These are phyloP conservation scores for Xerocomus minutiporus DNA, from an alignment of 1,284 basidiomycete species.

Conservation along the genomic window DNA sequence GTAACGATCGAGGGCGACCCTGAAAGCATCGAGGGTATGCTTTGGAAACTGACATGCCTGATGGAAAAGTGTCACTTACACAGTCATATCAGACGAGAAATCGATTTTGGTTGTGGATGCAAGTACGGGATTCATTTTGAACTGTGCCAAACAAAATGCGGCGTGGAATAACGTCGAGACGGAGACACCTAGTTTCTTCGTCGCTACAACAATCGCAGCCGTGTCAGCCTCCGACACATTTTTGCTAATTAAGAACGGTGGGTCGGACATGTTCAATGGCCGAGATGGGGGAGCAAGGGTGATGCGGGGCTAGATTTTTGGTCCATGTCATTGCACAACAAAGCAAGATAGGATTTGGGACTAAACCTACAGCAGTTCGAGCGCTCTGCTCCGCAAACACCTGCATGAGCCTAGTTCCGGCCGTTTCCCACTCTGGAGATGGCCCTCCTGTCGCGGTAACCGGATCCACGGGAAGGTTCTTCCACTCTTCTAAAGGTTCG, in stretches of 20 bases:
- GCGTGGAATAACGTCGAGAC: conserved; percentile 19
- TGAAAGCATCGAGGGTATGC: background rate
- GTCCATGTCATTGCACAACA: background rate
- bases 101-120: conserved; percentile 15
- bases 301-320: conserved; percentile 10
- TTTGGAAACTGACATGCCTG: background rate
- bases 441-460: conserved; percentile 18
- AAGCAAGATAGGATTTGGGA: background rate
- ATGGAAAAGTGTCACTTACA: conserved; percentile 10
- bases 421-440: conserved; percentile 13
- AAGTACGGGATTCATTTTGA: conserved; percentile 21
- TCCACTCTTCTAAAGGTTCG: conserved; percentile 18
- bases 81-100: conserved; percentile 12
- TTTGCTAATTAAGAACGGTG: conserved; percentile 7
- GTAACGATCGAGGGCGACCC: conserved; percentile 21
- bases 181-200: conserved; percentile 16
- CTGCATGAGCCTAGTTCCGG: conserved; percentile 9
- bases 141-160: conserved; percentile 18
- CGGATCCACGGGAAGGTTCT: conserved; percentile 22
- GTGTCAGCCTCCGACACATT: conserved; percentile 12
- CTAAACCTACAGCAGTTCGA: conserved; percentile 10
- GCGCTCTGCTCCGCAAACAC: conserved; percentile 7
- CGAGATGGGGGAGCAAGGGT: conserved; percentile 12
- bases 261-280: conserved; percentile 11
- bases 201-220: conserved; percentile 6